phyloP scores from a whole-genome alignment of 768 basidiomycete species.

The Crepidotus variabilis region DNA sequence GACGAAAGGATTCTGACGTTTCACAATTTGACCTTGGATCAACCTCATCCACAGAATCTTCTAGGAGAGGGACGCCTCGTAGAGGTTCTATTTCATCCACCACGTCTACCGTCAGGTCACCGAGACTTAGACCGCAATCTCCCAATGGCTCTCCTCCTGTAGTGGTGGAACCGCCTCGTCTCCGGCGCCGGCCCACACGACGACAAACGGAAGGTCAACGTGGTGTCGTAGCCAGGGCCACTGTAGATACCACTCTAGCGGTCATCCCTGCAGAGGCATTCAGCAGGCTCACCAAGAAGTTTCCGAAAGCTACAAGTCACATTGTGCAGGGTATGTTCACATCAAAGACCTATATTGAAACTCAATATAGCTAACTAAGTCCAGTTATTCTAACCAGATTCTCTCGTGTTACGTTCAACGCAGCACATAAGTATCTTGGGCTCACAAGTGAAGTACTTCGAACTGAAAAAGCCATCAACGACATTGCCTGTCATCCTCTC shows the following conservation, averaged over 20 bases:
- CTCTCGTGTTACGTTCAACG: slow-evolving; percentile 95
- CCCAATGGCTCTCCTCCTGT: slow-evolving; percentile 25
- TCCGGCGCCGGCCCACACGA: slow-evolving; percentile 9
- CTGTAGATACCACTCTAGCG: slow-evolving; percentile 93
- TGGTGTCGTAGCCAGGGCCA: slow-evolving; percentile 88
- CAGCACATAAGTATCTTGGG: slow-evolving; percentile 94
- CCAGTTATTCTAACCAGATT: slow-evolving; percentile 92
- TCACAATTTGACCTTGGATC: slow-evolving; percentile 51
- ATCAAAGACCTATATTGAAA: background rate
- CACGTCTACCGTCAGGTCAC: slow-evolving; percentile 53
- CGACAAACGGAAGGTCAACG: slow-evolving; percentile 44
- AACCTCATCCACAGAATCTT: slow-evolving; percentile 8
- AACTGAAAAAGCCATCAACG: slow-evolving; percentile 96
- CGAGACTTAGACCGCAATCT: slow-evolving; percentile 9
- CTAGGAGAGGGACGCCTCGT: slow-evolving; percentile 30
- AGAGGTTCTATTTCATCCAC: slow-evolving; percentile 63
- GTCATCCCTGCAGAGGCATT: slow-evolving; percentile 99
- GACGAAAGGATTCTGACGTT: slow-evolving; percentile 60
- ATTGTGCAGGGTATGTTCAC: slow-evolving; percentile 79
- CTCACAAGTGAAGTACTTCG: slow-evolving; percentile 92
- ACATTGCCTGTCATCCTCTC: slow-evolving; percentile 93
- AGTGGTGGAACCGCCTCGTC: slow-evolving; percentile 16
- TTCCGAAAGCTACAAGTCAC: slow-evolving; percentile 94
- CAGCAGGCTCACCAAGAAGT: slow-evolving; percentile 88
- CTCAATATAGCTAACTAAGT: slow-evolving; percentile 9